Base-by-base conservation (phyloP, 805 yeast species). In the Grigorovia transvaalensis region DNA sequence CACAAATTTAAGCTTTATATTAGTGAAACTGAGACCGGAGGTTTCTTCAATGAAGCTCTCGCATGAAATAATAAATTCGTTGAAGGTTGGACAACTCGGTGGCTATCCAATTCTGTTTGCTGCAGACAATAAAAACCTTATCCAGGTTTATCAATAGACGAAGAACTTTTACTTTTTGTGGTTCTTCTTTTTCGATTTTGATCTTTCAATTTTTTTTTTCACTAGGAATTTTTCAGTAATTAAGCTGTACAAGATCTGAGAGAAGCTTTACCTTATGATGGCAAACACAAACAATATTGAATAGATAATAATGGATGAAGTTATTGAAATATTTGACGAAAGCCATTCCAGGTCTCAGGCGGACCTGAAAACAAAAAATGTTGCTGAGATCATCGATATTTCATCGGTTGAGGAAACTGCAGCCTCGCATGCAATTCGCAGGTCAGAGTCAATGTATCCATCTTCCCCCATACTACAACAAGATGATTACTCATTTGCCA, bases 1-100 rank as follows among this genome's bases (percentile, higher is more conserved):
- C 2, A 54, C 65, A 0, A 60, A 55, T 35, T 49, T 59, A 19
- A 53, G 59, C 2, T 56, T 57, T 18, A 44, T 62, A 4, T 18
- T 54, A 7, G 51, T 54, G 18, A 57, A 50, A 38, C 38, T 33
- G 11, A 46, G 17, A 18, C n/a, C 18, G 23, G n/a, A 33, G 11
- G 19, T 19, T n/a, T 29, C 23, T 19, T 11, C 11, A n/a, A 4
- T 38, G 13, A 7, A 11, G 13, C 27, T 44, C 9, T 19, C 43
- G 7, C 27, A 40, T 40, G 47, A 44, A n/a, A 18, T 17, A 20
- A 38, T 44, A 12, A 44, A 23, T 13, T n/a, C n/a, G 9, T 44
- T 29, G 17, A 35, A n/a, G 15, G n/a, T 46, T 3, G 50, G 47
- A 6, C 42, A 43, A 23, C 20, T 42, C 2, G 42, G 27, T 11